Conservation (phyloP, 208 protist species). For the Acanthamoeba royreba region DNA sequence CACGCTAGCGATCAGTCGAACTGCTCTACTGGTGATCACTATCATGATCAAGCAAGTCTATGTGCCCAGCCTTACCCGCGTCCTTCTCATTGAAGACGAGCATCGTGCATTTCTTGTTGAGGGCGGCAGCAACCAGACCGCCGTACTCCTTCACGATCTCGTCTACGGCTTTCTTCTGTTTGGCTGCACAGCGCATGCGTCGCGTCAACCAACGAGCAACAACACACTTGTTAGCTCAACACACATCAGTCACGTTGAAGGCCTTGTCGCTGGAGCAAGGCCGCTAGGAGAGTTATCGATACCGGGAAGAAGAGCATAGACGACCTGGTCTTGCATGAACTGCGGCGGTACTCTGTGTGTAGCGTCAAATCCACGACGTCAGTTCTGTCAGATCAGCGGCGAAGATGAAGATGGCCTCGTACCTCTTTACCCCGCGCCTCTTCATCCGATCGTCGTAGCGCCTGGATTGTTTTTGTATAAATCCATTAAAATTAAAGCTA, state of each 20-base stretch:
- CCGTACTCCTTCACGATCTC: background rate
- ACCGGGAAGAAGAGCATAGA: background rate
- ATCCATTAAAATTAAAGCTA: background rate
- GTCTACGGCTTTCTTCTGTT: background rate
- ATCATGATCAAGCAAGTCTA: no score
- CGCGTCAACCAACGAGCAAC: background rate
- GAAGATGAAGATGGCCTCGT: background rate
- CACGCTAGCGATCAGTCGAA: no score
- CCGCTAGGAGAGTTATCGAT: background rate
- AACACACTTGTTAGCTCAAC: background rate
- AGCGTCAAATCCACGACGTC: no score
- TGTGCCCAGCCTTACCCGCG: background rate
- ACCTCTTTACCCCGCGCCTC: background rate
- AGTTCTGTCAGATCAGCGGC: background rate
- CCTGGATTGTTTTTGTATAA: background rate
- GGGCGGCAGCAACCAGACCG: background rate
- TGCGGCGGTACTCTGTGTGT: background rate
- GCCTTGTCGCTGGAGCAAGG: background rate
- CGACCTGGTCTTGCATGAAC: background rate
- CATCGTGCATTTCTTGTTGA: background rate
- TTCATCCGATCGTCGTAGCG: constrained; percentile 9
- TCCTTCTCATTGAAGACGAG: background rate
- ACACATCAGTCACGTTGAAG: background rate
- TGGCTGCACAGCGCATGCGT: background rate
- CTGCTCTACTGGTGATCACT: no score